A percentile compares a stretch with the other conserved stretches of the same genome.
These are phyloP conservation scores for Carex myosuroides DNA, from an alignment of 176 grass and related monocot species.

Conservation along the genomic window DNA sequence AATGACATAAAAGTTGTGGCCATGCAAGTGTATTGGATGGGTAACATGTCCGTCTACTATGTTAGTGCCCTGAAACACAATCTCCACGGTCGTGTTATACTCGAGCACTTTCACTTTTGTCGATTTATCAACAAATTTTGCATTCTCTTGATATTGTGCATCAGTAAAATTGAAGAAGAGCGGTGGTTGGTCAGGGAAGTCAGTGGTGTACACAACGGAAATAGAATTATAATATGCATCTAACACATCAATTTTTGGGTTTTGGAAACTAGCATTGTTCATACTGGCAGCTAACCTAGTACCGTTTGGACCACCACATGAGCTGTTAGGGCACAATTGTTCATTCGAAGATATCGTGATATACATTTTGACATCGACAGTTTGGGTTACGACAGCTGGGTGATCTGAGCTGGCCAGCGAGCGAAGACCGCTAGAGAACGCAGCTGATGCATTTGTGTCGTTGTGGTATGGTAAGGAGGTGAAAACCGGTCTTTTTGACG, in stretches of 20 bases:
- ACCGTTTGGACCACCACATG: background rate
- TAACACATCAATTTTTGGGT: background rate
- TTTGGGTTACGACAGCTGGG: conserved; percentile 8
- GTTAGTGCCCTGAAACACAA: too few species aligned
- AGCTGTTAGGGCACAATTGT: background rate
- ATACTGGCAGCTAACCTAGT: conserved; percentile 33
- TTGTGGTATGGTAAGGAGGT: background rate
- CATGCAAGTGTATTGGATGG: conserved; percentile 36
- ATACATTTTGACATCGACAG: conserved; percentile 25
- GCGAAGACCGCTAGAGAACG: background rate
- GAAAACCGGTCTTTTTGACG: background rate
- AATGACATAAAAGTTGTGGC: conserved; percentile 38
- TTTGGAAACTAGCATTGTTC: conserved; percentile 51
- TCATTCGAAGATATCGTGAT: conserved; percentile 5
- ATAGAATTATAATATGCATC: conserved; percentile 31
- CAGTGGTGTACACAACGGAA: conserved; percentile 7
- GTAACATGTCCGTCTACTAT: too few species aligned
- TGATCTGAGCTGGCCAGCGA: background rate
- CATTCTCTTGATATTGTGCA: background rate
- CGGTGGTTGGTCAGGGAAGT: conserved; percentile 24
- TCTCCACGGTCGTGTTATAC: too few species aligned
- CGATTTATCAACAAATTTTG: background rate
- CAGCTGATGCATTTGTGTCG: background rate
- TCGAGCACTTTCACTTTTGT: too few species aligned
- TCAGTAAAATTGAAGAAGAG: conserved; percentile 39